Evolutionary conservation across 306 rosid genomes (phyloP), one percentile per base, ranked within the genome.

Genomic region (Pyrus betulifolia): DNA sequence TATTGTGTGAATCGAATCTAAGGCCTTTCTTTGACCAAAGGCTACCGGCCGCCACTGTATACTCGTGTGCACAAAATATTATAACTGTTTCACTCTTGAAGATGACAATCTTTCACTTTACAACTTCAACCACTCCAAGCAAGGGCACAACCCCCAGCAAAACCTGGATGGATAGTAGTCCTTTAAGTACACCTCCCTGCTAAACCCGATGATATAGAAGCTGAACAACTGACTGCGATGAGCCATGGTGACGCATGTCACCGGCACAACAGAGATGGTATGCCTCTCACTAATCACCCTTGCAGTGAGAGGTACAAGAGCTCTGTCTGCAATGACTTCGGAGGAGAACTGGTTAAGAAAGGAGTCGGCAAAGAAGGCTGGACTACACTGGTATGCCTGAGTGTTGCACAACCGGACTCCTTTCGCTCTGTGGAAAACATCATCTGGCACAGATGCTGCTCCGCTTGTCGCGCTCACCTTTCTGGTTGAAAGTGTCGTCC

Each of bases 131-230:
- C 98, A 95, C 81, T 92, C 98, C 88, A 95, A 82, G 76, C 98
- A 95, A 35, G 98, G 97, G 73, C 98, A 95, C 30, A 92, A 62
- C n/a, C 97, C 97, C 97, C 98, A 95, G 75, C 98, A 92, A 79
- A 74, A 90, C 72, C 92, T 85, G 28, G 98, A 70, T 0, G 98
- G 97, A 85, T 93, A 89, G 78, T 91, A 87, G 82, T 92, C 98
- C 91, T 87, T 95, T 69, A 92, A 81, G 82, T 95, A 95, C 46
- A 95, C 93, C 78, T 95, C 97, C 81, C 86, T 83, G 90, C 84
- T 87, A 22, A 81, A 78, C 17, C 97, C 98, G 13, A 92, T 85
- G 42, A 95, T 88, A 69, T 95, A 92, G 87, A 92, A 95, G 76
- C 91, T 95, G 92, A 95, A 95, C 67, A 90, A 84, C 51, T 54